Conservation (phyloP, 495 filamentous ascomycete genomes). For the Amorphotheca resinae region DNA sequence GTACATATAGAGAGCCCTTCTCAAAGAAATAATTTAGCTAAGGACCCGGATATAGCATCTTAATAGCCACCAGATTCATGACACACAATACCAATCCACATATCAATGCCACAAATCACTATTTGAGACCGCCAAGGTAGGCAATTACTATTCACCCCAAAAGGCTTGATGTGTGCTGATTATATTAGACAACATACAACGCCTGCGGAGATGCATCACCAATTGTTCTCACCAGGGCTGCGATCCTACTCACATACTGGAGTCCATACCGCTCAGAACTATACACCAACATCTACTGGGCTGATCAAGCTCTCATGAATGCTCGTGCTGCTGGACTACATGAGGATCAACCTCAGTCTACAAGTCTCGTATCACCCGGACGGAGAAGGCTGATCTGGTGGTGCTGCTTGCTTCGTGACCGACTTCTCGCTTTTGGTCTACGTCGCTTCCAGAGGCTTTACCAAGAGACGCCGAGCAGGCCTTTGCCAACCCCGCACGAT, state of each 20-base stretch:
- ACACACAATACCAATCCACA: not conserved
- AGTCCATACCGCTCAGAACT: not conserved
- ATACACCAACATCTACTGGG: constrained; percentile 1
- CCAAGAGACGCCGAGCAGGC: not conserved
- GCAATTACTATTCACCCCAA: not conserved
- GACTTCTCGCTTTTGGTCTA: not conserved
- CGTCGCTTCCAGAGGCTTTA: not conserved
- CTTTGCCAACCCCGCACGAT: too few species aligned
- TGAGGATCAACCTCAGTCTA: not conserved
- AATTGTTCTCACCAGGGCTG: not conserved
- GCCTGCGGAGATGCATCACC: not conserved
- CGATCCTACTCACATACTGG: constrained; percentile 1
- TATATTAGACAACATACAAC: not conserved
- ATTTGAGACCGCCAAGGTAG: constrained; percentile 1
- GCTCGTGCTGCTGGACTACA: not conserved
- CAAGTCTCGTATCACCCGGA: not conserved
- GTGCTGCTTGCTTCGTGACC: constrained; percentile 1
- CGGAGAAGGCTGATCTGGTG: not conserved
- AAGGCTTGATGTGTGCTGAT: not conserved
- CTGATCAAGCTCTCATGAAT: not conserved
- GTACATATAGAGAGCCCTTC: not conserved
- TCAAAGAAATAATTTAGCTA: not conserved
- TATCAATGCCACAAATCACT: not conserved
- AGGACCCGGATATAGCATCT: not conserved
- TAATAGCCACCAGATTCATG: not conserved